These are phyloP conservation scores for Eucalyptus decipiens DNA, from an alignment of 345 rosid genomes.

Conservation along the genomic window DNA sequence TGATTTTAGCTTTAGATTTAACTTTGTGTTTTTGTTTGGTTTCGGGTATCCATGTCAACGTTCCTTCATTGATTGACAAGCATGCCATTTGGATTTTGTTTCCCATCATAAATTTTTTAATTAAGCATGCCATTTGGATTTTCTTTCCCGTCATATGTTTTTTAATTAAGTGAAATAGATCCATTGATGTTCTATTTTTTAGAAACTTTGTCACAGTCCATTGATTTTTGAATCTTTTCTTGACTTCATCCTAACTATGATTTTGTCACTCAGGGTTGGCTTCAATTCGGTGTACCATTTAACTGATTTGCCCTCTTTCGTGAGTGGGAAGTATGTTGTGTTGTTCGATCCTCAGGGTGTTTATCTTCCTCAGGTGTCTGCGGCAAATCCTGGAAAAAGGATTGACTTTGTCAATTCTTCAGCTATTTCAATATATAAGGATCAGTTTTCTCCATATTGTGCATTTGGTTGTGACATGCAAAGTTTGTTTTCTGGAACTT, in stretches of 20 bases:
- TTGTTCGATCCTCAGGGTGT: slow-evolving; percentile 87
- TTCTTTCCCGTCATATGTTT: background rate
- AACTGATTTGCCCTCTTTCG: slow-evolving; percentile 93
- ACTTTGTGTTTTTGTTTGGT: background rate
- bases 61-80: background rate
- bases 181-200: background rate
- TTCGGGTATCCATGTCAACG: background rate
- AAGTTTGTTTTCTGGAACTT: slow-evolving; percentile 57
- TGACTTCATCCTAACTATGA: background rate
- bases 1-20: background rate
- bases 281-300: slow-evolving; percentile 95
- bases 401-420: slow-evolving; percentile 71
- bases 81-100: background rate
- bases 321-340: slow-evolving; percentile 78
- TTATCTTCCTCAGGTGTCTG: slow-evolving; percentile 74
- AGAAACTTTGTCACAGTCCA: background rate
- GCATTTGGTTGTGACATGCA: slow-evolving; percentile 93
- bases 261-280: slow-evolving; percentile 50
- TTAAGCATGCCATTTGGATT: background rate
- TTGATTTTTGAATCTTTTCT: background rate
- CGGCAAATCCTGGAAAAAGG: slow-evolving; percentile 91
- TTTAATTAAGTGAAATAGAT: background rate
- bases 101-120: background rate
- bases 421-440: slow-evolving; percentile 50
- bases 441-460: slow-evolving; percentile 81